A percentile compares a stretch with the other conserved stretches of the same genome.
Evolutionary conservation across 108 stramenopile species (phyloP).

Genomic region (Skeletonema marinoi): DNA sequence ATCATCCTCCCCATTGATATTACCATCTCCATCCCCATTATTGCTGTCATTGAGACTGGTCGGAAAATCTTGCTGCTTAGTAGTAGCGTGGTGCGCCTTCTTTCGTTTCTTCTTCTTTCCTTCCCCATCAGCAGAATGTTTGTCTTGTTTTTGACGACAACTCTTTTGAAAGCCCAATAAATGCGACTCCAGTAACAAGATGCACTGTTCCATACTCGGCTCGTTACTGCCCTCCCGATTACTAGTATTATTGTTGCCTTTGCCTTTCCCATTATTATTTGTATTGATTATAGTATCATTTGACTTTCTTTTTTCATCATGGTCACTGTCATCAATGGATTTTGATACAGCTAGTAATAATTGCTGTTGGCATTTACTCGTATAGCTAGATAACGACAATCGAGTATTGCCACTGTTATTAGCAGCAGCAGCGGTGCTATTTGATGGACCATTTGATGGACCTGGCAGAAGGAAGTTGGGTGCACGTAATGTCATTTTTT

Average conservation of each 20-base stretch:
- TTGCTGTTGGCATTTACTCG: background rate
- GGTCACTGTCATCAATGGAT: background rate
- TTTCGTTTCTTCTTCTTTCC: background rate
- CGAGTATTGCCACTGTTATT: background rate
- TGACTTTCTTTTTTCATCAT: background rate
- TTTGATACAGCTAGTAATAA: background rate
- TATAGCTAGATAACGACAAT: background rate
- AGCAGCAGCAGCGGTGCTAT: background rate
- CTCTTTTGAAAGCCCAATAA: constrained; percentile 3
- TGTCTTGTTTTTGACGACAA: constrained; percentile 6
- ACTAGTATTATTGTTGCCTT: background rate
- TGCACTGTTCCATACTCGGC: constrained; percentile 18
- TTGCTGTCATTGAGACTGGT: background rate
- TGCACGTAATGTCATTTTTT: background rate
- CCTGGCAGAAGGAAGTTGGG: background rate
- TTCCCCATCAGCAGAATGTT: background rate
- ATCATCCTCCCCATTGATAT: background rate
- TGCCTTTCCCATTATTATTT: background rate
- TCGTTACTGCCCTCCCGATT: background rate
- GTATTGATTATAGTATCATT: background rate
- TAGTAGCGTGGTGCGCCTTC: background rate
- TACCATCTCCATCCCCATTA: background rate
- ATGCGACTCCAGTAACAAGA: constrained; percentile 8
- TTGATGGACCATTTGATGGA: background rate
- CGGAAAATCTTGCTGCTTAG: no score